Conservation (phyloP, 169 alveolate species). For the Eimeria maxima region DNA sequence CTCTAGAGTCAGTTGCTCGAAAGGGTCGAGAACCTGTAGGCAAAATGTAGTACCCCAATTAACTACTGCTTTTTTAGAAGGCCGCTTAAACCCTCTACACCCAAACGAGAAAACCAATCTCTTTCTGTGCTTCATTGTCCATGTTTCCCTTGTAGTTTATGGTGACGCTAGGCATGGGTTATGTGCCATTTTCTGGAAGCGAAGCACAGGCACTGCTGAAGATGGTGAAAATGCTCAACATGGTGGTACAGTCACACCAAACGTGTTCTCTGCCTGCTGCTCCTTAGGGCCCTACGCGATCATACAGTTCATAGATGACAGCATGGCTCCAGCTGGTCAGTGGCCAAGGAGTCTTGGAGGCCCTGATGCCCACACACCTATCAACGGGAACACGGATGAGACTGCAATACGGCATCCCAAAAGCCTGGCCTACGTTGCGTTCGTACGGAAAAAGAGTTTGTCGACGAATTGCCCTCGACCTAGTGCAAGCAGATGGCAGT, state of each 20-base stretch:
- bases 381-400: not conserved
- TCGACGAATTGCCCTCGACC: constrained; percentile 57
- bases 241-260: not conserved
- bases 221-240: not conserved
- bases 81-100: too few relatives aligned
- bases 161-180: not conserved
- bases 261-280: not conserved
- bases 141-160: not conserved
- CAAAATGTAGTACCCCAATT: too few relatives aligned
- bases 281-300: not conserved
- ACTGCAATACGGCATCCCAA: not conserved
- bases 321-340: not conserved
- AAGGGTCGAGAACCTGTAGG: too few relatives aligned
- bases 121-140: not conserved
- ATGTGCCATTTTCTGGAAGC: not conserved
- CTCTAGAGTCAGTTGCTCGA: too few relatives aligned
- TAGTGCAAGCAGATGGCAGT: not conserved
- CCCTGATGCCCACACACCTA: not conserved
- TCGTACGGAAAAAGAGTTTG: constrained; percentile 16
- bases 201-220: not conserved
- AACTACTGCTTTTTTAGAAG: too few relatives aligned
- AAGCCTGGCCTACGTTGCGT: not conserved
- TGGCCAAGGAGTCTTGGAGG: not conserved
- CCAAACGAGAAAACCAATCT: not conserved
- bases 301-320: not conserved